Evolutionary conservation across 1,139 yeast genomes (phyloP), one percentile per base, ranked within the genome.

Genomic region (Hansenula lynferdii): DNA sequence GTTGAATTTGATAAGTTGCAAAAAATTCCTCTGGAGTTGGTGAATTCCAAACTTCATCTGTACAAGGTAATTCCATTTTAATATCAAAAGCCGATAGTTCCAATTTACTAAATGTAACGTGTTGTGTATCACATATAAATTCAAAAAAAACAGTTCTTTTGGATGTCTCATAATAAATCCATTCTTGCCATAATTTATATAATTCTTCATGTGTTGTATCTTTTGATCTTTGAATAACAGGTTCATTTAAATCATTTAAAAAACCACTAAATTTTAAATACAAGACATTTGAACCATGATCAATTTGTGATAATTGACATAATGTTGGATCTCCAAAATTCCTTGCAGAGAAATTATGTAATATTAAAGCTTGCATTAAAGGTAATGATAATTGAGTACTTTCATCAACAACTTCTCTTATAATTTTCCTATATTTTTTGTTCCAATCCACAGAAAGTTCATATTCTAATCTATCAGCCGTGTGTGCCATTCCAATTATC

Each of bases 41-140:
- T 5, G 70, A 65, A 28, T 52, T 47, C 74, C 74, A 69, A 21
- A 66, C 64, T 5, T 63, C 56, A 45, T 69, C 74, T 0, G 69
- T 50, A 31, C 62, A 67, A 1, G 74, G 74, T 31, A 69, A 47
- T 31, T 68, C 72, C 19, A 68, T 42, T 25, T 64, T 53, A 20
- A 67, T 50, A 35, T 65, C 69, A 50, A 66, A 65, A 1, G 58
- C 57, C 2, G 69, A 60, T 17, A 62, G 40, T 41, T 3, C 44
- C 42, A 22, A 44, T 12, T 22, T 31, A 41, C 29, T 52, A 44
- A 31, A 52, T 49, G 1, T 49, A 40, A 11, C 41, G 45, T 36
- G 33, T 22, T 61, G 66, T 7, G 61, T 45, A 39, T 62, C 67
- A 28, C 57, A 41, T 1, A 58, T 40, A 37, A 56, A 60, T 20